Conservation (phyloP, 306 rosid genomes). For the Sphenostylis stenocarpa region DNA sequence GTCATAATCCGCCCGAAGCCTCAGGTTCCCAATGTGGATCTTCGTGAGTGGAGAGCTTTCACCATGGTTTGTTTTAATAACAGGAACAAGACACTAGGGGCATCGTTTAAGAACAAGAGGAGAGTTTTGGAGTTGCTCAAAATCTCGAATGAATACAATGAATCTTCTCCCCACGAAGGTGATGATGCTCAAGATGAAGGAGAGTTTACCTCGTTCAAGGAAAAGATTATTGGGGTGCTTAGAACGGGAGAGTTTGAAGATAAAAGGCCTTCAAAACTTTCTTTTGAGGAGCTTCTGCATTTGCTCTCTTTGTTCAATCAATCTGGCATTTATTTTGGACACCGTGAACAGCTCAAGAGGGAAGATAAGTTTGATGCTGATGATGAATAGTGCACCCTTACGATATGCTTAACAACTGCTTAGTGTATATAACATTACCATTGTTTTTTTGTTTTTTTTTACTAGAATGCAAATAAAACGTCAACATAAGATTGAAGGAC, state of each 20-base stretch:
- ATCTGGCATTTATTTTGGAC: constrained; percentile 68
- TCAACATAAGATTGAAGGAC: neutral
- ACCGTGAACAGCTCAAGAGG: constrained; percentile 23
- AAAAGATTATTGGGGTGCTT: constrained; percentile 55
- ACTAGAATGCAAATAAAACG: neutral
- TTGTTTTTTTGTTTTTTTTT: neutral
- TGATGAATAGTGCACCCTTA: constrained; percentile 33
- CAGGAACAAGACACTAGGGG: constrained; percentile 85
- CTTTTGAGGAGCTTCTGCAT: constrained; percentile 57
- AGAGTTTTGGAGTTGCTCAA: constrained; percentile 51
- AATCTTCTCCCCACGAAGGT: neutral
- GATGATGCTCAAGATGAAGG: constrained; percentile 14
- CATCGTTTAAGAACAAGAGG: constrained; percentile 69
- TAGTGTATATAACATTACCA: neutral
- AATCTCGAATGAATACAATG: constrained; percentile 25
- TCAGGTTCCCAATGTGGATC: constrained; percentile 55
- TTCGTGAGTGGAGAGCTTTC: constrained; percentile 76
- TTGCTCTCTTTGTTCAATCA: constrained; percentile 67
- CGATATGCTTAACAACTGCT: neutral
- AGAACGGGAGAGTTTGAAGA: constrained; percentile 58
- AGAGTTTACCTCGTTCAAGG: constrained; percentile 34
- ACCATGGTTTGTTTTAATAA: constrained; percentile 61
- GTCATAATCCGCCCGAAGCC: constrained; percentile 72
- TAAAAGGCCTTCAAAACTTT: constrained; percentile 76
- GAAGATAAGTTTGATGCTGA: constrained; percentile 30